Conservation (phyloP, 73 alveolate genomes). For the Urostyla sp. region DNA sequence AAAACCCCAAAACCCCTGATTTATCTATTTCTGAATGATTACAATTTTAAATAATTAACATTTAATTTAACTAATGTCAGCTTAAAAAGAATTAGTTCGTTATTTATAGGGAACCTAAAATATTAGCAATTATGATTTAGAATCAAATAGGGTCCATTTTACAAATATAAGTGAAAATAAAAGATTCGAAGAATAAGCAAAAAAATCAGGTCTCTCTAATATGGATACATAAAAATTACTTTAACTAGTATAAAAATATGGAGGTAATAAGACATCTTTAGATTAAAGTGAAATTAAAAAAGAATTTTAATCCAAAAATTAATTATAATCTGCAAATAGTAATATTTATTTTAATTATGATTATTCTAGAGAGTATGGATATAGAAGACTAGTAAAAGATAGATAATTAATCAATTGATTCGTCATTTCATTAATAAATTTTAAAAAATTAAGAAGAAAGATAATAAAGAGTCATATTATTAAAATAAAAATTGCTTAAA, state of each 20-base stretch:
- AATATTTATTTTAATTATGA: neutral
- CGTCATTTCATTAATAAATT: constrained; percentile 20
- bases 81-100: neutral
- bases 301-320: neutral
- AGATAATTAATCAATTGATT: neutral
- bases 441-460: constrained; percentile 42
- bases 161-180: neutral
- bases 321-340: neutral
- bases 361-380: neutral
- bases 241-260: constrained; percentile 24
- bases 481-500: constrained; percentile 25
- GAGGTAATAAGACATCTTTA: neutral
- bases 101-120: constrained; percentile 18
- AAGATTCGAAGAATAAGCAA: neutral
- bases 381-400: neutral
- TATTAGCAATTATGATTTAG: neutral
- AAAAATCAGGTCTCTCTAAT: constrained; percentile 5
- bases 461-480: constrained; percentile 9
- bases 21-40: too few species aligned
- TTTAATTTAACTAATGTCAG: too few species aligned
- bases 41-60: too few species aligned
- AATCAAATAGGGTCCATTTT: neutral
- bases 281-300: constrained; percentile 4
- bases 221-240: constrained; percentile 30
- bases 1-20: too few species aligned